These are phyloP conservation scores for Striga asiatica DNA, from an alignment of 257 asterid genomes.

Conservation along the genomic window DNA sequence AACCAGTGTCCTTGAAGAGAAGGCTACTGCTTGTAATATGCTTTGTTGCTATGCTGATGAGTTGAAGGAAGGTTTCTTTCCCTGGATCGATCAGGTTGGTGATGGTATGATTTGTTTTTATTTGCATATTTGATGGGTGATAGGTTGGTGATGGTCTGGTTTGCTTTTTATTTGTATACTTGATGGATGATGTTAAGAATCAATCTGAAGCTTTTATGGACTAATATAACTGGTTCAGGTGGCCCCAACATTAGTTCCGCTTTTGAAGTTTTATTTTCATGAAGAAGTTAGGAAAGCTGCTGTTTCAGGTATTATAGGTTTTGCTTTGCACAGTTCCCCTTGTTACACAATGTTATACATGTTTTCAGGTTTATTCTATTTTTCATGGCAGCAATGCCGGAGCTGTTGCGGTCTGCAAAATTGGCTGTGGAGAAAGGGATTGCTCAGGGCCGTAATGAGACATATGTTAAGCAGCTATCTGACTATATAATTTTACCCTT, in stretches of 20 bases:
- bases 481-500: constrained; percentile 68
- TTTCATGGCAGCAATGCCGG: constrained; percentile 77
- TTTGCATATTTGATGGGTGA: constrained; percentile 11
- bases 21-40: constrained; percentile 99
- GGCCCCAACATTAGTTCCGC: constrained; percentile 87
- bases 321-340: neutral
- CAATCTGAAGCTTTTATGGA: constrained; percentile 14
- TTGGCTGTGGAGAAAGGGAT: constrained; percentile 90
- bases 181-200: constrained; percentile 10
- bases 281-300: constrained; percentile 99
- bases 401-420: constrained; percentile 83
- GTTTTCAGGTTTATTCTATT: constrained; percentile 9
- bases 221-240: constrained; percentile 41
- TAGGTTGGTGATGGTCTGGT: constrained; percentile 31
- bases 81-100: constrained; percentile 98
- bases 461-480: constrained; percentile 68
- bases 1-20: constrained; percentile 94
- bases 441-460: constrained; percentile 80
- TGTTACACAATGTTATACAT: neutral
- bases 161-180: constrained; percentile 12
- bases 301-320: constrained; percentile 62
- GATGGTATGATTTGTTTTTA: constrained; percentile 14
- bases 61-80: constrained; percentile 94
- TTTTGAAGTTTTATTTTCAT: constrained; percentile 87
- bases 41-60: constrained; percentile 97